A percentile compares a stretch with the other conserved stretches of the same genome.
Evolutionary conservation across 768 basidiomycete genomes (phyloP).

Genomic region (Termitomyces sp.): DNA sequence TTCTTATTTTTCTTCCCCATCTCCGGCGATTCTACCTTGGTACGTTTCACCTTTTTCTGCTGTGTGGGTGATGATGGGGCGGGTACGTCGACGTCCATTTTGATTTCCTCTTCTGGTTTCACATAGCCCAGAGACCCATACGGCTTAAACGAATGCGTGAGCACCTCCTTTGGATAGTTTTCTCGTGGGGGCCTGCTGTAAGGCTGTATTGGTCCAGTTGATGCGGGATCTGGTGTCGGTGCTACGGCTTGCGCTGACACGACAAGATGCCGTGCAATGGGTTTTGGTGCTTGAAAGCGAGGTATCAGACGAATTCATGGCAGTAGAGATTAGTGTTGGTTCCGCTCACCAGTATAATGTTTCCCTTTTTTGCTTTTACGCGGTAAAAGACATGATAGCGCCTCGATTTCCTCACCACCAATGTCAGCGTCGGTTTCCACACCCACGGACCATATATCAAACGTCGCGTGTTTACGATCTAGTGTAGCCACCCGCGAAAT

Average conservation of each 20-base stretch:
- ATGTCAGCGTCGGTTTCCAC: slow-evolving; percentile 32
- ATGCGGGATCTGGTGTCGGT: slow-evolving; percentile 25
- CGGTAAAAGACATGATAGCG: slow-evolving; percentile 61
- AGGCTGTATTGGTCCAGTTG: slow-evolving; percentile 17
- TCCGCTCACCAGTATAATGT: slow-evolving; percentile 50
- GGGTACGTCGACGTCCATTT: slow-evolving; percentile 18
- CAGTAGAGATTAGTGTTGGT: neutral
- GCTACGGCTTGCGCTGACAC: slow-evolving; percentile 45
- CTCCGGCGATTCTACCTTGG: slow-evolving; percentile 10
- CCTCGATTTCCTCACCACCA: slow-evolving; percentile 62
- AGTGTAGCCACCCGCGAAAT: slow-evolving; percentile 46
- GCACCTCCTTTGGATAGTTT: slow-evolving; percentile 52
- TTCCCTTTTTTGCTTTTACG: slow-evolving; percentile 56
- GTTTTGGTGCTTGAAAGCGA: slow-evolving; percentile 47
- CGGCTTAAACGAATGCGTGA: slow-evolving; percentile 64
- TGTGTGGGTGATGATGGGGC: neutral
- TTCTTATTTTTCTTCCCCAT: slow-evolving; percentile 27
- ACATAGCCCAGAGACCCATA: slow-evolving; percentile 43
- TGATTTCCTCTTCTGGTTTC: slow-evolving; percentile 20
- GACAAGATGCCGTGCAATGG: slow-evolving; percentile 55
- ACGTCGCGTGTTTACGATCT: slow-evolving; percentile 48
- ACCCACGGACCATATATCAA: slow-evolving; percentile 65
- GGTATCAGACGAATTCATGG: neutral
- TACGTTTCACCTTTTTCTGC: slow-evolving; percentile 8
- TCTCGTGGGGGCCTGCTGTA: slow-evolving; percentile 53